Base-by-base conservation (phyloP, 2,329 filamentous ascomycete species). In the Phialophora verrucosa region DNA sequence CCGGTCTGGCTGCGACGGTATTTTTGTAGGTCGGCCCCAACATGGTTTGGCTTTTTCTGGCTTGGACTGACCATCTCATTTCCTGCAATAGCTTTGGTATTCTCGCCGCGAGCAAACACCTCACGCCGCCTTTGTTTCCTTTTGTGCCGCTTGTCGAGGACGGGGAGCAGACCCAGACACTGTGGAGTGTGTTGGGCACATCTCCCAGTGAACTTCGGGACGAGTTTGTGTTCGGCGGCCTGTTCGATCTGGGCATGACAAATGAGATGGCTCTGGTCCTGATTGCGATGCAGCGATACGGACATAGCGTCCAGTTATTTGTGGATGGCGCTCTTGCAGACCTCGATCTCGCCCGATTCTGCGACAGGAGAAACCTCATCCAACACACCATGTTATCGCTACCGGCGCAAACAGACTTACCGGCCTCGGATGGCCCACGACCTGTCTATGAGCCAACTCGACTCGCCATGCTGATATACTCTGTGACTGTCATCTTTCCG, bases 351-450 rank as follows among this genome's bases (percentile, higher is more conserved):
- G 51, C 60, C 6, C 53, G 50, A 6, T 47, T 62, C 27, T 62
- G 60, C 51, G 60, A 62, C 53, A 51, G 42, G 17, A 51, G 60
- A 23, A 62, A 62, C 60, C 50, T 62, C 35, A 62, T 62, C 35
- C 60, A 62, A 62, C 53, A 62, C 35, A 56, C 50, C 17, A 27
- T 62, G n/a, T 23, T 56, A 10, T 56, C 60, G 10, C 32, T 62
- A 11, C 50, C 60, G 3, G 17, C 60, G 6, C 35, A 55, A 23
- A n/a, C 3, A 27, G 53, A 62, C 51, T 44, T 32, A 47, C 32
- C 60, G 27, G 10, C 17, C 20, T 11, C 38, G 6, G 23, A 7
- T 14, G 25, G 23, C 12, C 14, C 60, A 32, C 50, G n/a, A 20
- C 60, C 60, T 23, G 49, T 62, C 60, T 62, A 44, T 42, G 60